Base-by-base conservation (phyloP, 768 basidiomycete genomes). In the Pleurotus sapidus region DNA sequence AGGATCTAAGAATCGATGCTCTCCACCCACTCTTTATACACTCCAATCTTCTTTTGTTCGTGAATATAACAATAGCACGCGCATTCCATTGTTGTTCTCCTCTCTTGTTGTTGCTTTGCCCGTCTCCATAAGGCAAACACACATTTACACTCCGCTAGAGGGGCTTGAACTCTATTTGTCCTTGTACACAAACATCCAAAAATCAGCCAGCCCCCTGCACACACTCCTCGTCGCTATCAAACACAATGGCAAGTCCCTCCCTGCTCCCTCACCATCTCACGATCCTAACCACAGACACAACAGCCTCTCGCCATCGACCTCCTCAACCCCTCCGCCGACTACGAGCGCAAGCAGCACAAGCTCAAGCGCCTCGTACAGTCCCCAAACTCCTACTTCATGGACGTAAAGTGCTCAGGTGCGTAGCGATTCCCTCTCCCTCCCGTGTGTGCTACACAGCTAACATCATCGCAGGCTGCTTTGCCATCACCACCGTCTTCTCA, bases 381-480 rank as follows among this genome's bases (percentile, higher is more conserved):
- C 54, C 97, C 97, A 63, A 94, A 98, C 79, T 98, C 96, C 37
- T 98, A 93, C 80, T 98, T 98, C 80, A 98, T 99, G 97, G 97
- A 99, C 69, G 95, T 98, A 67, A 99, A 98, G 77, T 98, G 96
- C 79, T 88, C 96, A 66, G 95, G 93, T 93, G 60, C 59, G 87
- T 77, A 23, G 18, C 43, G 50, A 55, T 43, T 39, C 4, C 37
- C 60, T n/a, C n/a, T 40, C 34, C 43, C 25, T 46, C 57, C 51
- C 55, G 55, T 60, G 8, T 59, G 24, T 48, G 48, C 60, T 58
- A 55, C 57, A 23, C 60, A 61, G 65, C 43, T 57, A 46, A 5
- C 43, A 25, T 37, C 8, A 9, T 27, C 15, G 15, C 64, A 92
- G 93, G 93, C 62, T 96, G 94, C 83, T 94, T 94, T 73, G 85